A percentile compares a stretch with the other conserved stretches of the same genome.
Conservation (phyloP, 345 rosid species). For the Cardamine chenopodiifolia region DNA sequence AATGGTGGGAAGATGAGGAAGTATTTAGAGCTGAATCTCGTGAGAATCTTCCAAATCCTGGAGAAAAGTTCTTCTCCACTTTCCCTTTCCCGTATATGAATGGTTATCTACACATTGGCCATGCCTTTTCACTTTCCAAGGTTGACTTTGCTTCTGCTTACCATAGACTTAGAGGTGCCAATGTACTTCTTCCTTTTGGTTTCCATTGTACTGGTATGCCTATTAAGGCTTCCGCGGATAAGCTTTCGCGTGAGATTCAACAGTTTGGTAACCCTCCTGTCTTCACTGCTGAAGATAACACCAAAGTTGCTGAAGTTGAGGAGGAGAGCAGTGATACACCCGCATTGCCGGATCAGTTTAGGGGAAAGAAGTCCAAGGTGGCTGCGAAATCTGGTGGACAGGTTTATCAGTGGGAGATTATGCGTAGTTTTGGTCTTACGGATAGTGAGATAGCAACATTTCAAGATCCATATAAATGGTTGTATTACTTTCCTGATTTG, state of each 20-base stretch:
- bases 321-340: conserved; percentile 46
- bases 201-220: conserved; percentile 99
- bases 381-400: conserved; percentile 83
- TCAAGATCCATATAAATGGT: conserved; percentile 80
- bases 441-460: conserved; percentile 72
- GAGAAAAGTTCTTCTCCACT: conserved; percentile 77
- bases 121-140: conserved; percentile 79
- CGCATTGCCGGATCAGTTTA: conserved; percentile 58
- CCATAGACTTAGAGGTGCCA: conserved; percentile 81
- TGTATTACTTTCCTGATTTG: conserved; percentile 72
- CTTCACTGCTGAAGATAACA: conserved; percentile 47
- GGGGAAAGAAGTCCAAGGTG: conserved; percentile 89
- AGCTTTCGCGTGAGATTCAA: conserved; percentile 71
- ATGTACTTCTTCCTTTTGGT: conserved; percentile 85
- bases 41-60: conserved; percentile 51
- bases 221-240: conserved; percentile 95
- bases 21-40: conserved; percentile 66
- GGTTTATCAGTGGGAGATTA: conserved; percentile 88
- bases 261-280: conserved; percentile 77
- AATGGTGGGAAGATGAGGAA: conserved; percentile 72
- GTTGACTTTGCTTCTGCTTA: conserved; percentile 89
- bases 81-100: conserved; percentile 89
- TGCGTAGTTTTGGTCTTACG: conserved; percentile 87
- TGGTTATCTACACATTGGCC: conserved; percentile 79
- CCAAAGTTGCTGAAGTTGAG: conserved; percentile 36